Base-by-base conservation (phyloP, 2,329 filamentous ascomycete genomes). In the Malbranchea zuffiana region DNA sequence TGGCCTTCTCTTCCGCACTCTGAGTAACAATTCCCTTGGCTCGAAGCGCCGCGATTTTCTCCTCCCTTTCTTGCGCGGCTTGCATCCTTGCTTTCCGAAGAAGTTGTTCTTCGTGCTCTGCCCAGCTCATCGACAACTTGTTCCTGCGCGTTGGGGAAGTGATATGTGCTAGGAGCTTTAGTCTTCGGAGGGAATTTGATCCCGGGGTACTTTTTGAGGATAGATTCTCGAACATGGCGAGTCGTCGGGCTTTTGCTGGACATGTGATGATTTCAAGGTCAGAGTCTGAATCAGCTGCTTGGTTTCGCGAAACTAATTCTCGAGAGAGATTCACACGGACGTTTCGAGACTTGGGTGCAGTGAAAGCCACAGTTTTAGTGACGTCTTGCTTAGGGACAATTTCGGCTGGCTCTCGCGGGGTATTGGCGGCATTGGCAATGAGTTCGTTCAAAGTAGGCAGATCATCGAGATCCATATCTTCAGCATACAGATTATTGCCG, bases 1-100 rank as follows among this genome's bases (percentile, higher is more conserved):
- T 74, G 52, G 87, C 82, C 13, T 83, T 76, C 56, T 98, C 87
- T 58, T 95, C 88, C 2, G 79, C 75, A 0, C 83, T 94, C 56
- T 87, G 80, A 12, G 96, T 68, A 16, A 80, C 66, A 17, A 95
- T 71, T 5, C 90, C 90, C 58, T 82, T 85, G 7, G 80, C 78
- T 50, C 74, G 77, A 26, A 98, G 70, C 47, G 78, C 71, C 39
- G 84, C 76, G 13, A 96, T 71, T 38, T 80, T 80, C 47, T 83
- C 78, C 42, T 83, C 75, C 36, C 84, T 78, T 55, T 90, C 85
- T 27, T 73, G 61, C 42, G 76, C 76, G 29, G 86, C 87, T 59
- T 98, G 90, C 42, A 80, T 71, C 29, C 83, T 76, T 4, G 85
- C 86, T 43, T 78, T 78, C 46, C 75, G 72, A 24, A 80, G 68